These are phyloP conservation scores for Penicillium coprophilum DNA, from an alignment of 495 filamentous ascomycete species.

Conservation along the genomic window DNA sequence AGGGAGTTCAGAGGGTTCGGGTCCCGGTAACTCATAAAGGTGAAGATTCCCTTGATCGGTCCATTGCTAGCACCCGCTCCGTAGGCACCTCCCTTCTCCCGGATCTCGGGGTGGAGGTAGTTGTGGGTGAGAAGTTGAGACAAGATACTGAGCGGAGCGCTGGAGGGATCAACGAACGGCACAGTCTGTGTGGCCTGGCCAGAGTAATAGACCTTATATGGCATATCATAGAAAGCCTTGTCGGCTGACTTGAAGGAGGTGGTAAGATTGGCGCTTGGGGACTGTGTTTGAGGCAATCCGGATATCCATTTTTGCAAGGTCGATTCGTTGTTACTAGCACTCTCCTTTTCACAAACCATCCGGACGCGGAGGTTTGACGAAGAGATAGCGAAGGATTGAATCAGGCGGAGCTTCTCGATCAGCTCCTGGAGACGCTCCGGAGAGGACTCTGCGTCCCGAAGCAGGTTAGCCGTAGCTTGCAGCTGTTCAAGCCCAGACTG, in stretches of 20 bases:
- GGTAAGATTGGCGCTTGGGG: conserved; percentile 35
- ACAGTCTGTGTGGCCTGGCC: conserved; percentile 77
- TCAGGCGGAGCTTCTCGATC: conserved; percentile 81
- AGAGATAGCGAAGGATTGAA: conserved; percentile 72
- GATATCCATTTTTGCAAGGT: conserved; percentile 71
- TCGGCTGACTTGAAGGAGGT: conserved; percentile 38
- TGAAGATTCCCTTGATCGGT: conserved; percentile 78
- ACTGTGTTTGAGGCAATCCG: conserved; percentile 49
- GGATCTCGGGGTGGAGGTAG: conserved; percentile 94
- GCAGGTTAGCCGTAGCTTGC: conserved; percentile 71
- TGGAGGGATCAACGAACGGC: conserved; percentile 72
- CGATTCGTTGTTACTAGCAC: conserved; percentile 64
- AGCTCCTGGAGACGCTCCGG: conserved; percentile 68
- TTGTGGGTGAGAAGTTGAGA: conserved; percentile 95
- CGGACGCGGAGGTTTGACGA: conserved; percentile 66
- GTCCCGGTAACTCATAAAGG: conserved; percentile 94
- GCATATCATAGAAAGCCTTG: conserved; percentile 88
- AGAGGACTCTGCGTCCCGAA: conserved; percentile 52
- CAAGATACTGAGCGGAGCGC: conserved; percentile 80
- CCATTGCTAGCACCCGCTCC: conserved; percentile 85
- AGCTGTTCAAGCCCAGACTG: conserved; percentile 83
- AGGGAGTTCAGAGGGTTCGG: conserved; percentile 91
- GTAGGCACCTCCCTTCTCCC: conserved; percentile 96
- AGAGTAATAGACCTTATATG: conserved; percentile 96
- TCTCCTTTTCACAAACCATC: conserved; percentile 80